Percentiles rank a stretch among this genome's conserved stretches.
Conservation (phyloP, 768 basidiomycete species). For the Psilocybe sp. region DNA sequence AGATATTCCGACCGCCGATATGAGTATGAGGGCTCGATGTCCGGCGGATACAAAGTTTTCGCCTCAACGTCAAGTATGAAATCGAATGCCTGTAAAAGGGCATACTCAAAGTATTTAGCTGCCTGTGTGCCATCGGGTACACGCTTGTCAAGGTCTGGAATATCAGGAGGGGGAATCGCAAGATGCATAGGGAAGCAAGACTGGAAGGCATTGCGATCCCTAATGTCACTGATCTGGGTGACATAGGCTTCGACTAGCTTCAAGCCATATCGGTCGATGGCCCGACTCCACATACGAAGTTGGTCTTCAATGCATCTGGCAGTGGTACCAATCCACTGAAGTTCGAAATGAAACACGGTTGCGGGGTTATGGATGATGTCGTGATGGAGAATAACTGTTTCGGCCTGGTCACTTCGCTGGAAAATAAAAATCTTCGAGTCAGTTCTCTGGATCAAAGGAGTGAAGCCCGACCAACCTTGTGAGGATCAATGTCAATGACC, state of each 20-base stretch:
- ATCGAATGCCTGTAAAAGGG: slow-evolving; percentile 69
- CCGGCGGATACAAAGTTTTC: slow-evolving; percentile 68
- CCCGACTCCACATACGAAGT: slow-evolving; percentile 75
- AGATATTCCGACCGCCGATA: slow-evolving; percentile 78
- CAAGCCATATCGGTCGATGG: slow-evolving; percentile 86
- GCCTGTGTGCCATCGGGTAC: slow-evolving; percentile 67
- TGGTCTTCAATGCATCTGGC: slow-evolving; percentile 89
- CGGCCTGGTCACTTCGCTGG: slow-evolving; percentile 83
- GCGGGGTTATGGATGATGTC: slow-evolving; percentile 93
- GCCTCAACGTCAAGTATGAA: slow-evolving; percentile 88
- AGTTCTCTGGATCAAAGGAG: neutral
- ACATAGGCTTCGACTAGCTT: slow-evolving; percentile 93
- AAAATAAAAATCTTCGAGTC: neutral
- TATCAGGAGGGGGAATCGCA: slow-evolving; percentile 69
- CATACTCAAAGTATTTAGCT: slow-evolving; percentile 77
- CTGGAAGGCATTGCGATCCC: slow-evolving; percentile 85
- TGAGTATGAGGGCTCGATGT: slow-evolving; percentile 83
- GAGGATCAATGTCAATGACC: slow-evolving; percentile 83
- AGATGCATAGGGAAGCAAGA: slow-evolving; percentile 83
- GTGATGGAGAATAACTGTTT: slow-evolving; percentile 85
- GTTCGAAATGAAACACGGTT: slow-evolving; percentile 96
- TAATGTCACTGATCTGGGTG: slow-evolving; percentile 85
- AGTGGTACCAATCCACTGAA: slow-evolving; percentile 96
- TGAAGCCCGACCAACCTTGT: slow-evolving; percentile 47
- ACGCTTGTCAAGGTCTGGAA: slow-evolving; percentile 64